These are phyloP conservation scores for Phytophthora pini DNA, from an alignment of 352 stramenopile species.

Conservation along the genomic window DNA sequence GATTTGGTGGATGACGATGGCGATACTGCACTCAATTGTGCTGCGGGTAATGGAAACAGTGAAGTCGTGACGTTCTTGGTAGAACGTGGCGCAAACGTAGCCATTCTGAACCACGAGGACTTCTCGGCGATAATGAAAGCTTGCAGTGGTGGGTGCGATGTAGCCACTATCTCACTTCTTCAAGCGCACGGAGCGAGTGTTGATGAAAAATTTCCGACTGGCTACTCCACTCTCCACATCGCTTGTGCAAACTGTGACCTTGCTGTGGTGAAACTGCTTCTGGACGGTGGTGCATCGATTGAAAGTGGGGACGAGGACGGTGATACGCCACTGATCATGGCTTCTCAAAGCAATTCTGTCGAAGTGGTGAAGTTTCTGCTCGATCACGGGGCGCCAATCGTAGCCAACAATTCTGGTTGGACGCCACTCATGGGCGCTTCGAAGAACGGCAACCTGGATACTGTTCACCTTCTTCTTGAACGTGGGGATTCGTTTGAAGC, in stretches of 20 bases:
- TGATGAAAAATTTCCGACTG: constrained; percentile 5
- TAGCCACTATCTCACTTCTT: constrained; percentile 4
- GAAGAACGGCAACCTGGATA: neutral
- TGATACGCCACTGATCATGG: constrained; percentile 3
- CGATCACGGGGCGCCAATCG: neutral
- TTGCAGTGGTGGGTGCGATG: constrained; percentile 1
- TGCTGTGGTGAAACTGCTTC: neutral
- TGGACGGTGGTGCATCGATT: constrained; percentile 1
- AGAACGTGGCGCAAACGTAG: neutral
- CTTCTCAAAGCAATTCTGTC: neutral
- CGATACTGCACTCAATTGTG: neutral
- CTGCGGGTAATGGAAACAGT: neutral
- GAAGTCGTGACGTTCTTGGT: neutral
- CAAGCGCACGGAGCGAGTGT: constrained; percentile 5
- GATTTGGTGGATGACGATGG: neutral
- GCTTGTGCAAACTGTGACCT: constrained; percentile 3
- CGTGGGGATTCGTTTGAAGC: neutral
- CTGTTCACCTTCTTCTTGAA: constrained; percentile 5
- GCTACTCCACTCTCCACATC: constrained; percentile 10
- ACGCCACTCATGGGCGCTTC: neutral
- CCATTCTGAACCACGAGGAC: neutral
- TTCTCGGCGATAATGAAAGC: constrained; percentile 5
- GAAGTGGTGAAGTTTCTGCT: neutral
- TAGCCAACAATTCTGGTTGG: constrained; percentile 2
- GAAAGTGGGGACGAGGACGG: constrained; percentile 1